Conservation (phyloP, 1,284 basidiomycete species). For the Tetrapyrgos nigripes region DNA sequence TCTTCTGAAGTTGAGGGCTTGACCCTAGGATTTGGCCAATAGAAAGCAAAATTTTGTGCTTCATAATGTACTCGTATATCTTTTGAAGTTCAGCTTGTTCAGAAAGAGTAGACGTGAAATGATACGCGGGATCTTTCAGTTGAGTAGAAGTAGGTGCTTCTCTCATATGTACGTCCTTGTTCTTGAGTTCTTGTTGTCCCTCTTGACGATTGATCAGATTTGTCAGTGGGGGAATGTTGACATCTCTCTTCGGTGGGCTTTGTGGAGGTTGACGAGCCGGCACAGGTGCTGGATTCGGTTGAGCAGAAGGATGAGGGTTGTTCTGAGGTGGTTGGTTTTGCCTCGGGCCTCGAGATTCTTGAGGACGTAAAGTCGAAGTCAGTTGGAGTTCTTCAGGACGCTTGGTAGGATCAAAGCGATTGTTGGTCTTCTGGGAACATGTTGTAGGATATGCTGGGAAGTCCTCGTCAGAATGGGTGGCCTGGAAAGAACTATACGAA, state of each 20-base stretch:
- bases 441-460: no score
- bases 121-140: not conserved
- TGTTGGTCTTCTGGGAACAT: no score
- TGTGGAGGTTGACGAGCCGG: no score
- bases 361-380: no score
- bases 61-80: not conserved
- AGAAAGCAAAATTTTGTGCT: not conserved
- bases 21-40: not conserved
- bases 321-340: no score
- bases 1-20: slow-evolving; percentile 3
- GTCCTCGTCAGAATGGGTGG: no score
- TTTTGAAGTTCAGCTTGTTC: not conserved
- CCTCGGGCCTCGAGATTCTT: no score
- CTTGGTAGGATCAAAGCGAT: no score
- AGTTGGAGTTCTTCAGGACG: no score
- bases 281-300: no score
- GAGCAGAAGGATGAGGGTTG: no score
- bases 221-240: slow-evolving; percentile 3
- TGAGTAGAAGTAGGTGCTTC: not conserved
- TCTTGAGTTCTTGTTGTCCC: not conserved
- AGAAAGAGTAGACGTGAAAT: slow-evolving; percentile 6
- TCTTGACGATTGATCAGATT: slow-evolving; percentile 10
- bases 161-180: not conserved
- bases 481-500: no score
- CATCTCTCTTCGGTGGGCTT: not conserved